phyloP scores from a whole-genome alignment of 106 monocot species.

The Dioscorea alata region DNA sequence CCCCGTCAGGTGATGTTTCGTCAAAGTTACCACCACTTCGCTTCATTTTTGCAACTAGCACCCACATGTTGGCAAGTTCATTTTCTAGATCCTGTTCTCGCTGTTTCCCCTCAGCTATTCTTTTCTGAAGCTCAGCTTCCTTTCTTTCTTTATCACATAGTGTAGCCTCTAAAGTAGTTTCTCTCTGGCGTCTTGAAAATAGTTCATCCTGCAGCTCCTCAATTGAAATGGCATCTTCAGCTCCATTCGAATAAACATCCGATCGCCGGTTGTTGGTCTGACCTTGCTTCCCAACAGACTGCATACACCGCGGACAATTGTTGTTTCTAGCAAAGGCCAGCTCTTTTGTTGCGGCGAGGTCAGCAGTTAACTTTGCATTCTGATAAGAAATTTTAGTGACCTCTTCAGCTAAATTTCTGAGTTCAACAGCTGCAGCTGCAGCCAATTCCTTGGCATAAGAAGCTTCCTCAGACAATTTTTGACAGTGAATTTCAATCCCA shows the following conservation, averaged over 20 bases:
- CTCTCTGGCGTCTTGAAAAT: conserved; percentile 46
- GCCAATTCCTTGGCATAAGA: conserved; percentile 97
- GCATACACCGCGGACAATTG: conserved; percentile 15
- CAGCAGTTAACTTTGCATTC: conserved; percentile 68
- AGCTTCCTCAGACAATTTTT: conserved; percentile 90
- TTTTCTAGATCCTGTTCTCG: conserved; percentile 73
- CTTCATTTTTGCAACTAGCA: conserved; percentile 63
- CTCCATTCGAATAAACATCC: conserved; percentile 15
- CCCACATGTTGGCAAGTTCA: conserved; percentile 90
- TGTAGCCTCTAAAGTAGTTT: conserved; percentile 52
- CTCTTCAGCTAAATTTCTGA: conserved; percentile 93
- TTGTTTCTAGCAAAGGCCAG: conserved; percentile 14
- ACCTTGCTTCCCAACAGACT: conserved; percentile 19
- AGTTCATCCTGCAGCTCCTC: conserved; percentile 75
- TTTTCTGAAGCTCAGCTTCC: conserved; percentile 54
- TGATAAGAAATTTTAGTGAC: conserved; percentile 90
- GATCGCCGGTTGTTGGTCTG: conserved; percentile 4
- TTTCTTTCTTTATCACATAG: conserved; percentile 56
- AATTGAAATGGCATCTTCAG: conserved; percentile 32
- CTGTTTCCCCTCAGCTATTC: conserved; percentile 50
- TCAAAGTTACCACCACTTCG: conserved; percentile 29
- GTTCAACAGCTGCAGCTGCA: conserved; percentile 90
- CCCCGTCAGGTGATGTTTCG: conserved; percentile 22
- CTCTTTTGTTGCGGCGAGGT: conserved; percentile 48
- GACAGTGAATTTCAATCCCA: conserved; percentile 78